Evolutionary conservation across 805 yeast genomes (phyloP).

Genomic region (Suhomyces emberorum): DNA sequence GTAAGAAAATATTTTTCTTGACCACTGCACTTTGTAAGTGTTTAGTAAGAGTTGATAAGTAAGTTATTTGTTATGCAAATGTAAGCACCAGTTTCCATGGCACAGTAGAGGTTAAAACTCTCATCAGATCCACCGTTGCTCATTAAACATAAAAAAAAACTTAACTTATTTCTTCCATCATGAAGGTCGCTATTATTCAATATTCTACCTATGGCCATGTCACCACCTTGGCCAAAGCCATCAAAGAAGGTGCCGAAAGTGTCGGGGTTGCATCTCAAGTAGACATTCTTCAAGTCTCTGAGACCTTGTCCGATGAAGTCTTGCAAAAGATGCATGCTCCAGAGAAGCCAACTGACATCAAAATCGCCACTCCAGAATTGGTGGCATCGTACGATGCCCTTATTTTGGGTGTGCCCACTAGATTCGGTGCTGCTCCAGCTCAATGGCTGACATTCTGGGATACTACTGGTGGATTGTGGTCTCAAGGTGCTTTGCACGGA

Average conservation of each 20-base stretch:
- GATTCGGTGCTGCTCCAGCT: constrained; percentile 73
- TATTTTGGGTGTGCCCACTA: constrained; percentile 76
- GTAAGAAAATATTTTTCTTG: too few species aligned
- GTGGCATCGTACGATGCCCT: constrained; percentile 67
- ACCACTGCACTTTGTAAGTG: too few species aligned
- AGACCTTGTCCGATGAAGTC: constrained; percentile 66
- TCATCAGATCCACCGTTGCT: too few species aligned
- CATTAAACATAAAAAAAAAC: too few species aligned
- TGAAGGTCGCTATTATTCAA: constrained; percentile 69
- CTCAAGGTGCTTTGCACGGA: constrained; percentile 62
- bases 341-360: constrained; percentile 49
- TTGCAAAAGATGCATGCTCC: constrained; percentile 66
- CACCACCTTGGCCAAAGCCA: constrained; percentile 63
- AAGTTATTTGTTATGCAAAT: too few species aligned
- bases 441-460: constrained; percentile 79
- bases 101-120: too few species aligned
- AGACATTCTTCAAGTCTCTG: constrained; percentile 75
- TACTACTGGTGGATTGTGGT: constrained; percentile 75
- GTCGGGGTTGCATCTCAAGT: constrained; percentile 60
- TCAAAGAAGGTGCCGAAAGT: constrained; percentile 63
- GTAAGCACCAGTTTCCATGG: too few species aligned
- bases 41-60: too few species aligned
- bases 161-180: constrained; percentile 6
- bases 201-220: constrained; percentile 83
- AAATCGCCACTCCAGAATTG: constrained; percentile 55